These are phyloP conservation scores for Ceratopteris richardii DNA, from an alignment of 75 land plant species.

Conservation along the genomic window DNA sequence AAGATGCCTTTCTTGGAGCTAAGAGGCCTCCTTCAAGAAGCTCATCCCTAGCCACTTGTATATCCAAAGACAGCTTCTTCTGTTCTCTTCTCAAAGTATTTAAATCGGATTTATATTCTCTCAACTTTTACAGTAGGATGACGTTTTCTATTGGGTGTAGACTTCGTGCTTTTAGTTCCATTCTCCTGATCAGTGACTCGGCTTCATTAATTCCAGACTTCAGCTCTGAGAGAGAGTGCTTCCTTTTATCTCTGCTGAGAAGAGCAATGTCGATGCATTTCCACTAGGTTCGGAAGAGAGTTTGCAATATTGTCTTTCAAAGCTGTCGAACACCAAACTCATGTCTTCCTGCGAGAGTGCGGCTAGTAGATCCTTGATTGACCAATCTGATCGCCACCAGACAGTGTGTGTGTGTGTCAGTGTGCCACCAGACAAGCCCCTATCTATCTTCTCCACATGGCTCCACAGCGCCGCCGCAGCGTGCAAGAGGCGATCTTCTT, in stretches of 20 bases:
- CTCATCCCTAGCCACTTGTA: constrained; percentile 45
- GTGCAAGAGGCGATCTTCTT: too few relatives aligned
- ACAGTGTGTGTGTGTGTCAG: too few relatives aligned
- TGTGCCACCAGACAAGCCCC: too few relatives aligned
- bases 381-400: too few relatives aligned
- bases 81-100: constrained; percentile 51
- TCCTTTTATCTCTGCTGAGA: constrained; percentile 60
- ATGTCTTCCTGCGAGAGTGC: too few relatives aligned
- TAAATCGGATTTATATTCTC: constrained; percentile 72
- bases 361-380: too few relatives aligned
- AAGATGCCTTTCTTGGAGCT: constrained; percentile 32
- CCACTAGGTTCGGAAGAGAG: constrained; percentile 51
- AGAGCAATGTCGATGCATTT: constrained; percentile 38
- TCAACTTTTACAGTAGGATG: constrained; percentile 53
- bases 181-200: constrained; percentile 67
- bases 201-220: constrained; percentile 75
- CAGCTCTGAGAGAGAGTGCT: constrained; percentile 62
- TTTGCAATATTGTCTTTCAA: constrained; percentile 72
- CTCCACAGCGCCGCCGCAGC: too few relatives aligned
- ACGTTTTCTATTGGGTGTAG: constrained; percentile 54
- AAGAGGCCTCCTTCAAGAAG: constrained; percentile 64
- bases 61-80: constrained; percentile 35
- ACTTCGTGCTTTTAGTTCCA: constrained; percentile 81
- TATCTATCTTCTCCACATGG: too few relatives aligned
- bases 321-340: constrained; percentile 65